Evolutionary conservation across 2,329 filamentous ascomycete species (phyloP), one percentile per base, ranked within the genome.

Genomic region (Exserohilum rostratum): DNA sequence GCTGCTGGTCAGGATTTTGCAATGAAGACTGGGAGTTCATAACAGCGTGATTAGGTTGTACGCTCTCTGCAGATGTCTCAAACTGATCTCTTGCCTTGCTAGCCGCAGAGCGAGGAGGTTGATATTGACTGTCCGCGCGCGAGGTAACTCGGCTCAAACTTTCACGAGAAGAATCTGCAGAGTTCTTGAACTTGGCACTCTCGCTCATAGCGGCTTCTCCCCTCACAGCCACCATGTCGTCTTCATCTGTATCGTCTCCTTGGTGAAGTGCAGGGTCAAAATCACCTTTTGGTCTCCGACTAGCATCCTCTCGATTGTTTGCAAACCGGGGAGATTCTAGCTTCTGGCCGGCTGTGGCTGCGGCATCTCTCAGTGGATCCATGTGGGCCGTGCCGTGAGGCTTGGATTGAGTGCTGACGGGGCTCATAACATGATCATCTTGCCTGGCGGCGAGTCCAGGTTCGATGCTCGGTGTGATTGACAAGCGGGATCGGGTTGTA

Each of bases 231-330:
- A 65, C 67, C 39, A 68, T 31, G 18, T 73, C 72, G 43, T 72
- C 69, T 27, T 75, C 70, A 27, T 70, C 69, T 3, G 66, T 70
- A 30, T 71, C 66, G 55, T 73, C 70, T 47, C 71, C 73, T 12
- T 67, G 66, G 25, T 71, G 65, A 15, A 62, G 65, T 15, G 39
- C 57, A 3, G 69, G 54, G 31, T 71, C 62, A 37, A 67, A 39
- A 39, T 72, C 67, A 22, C 60, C 64, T 20, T 60, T 62, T 11
- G 57, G 61, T 22, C 60, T 60, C n/a, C 65, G 64, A 27, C 59
- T 53, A 11, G 46, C 52, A 27, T 61, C 60, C 6, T 70, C 65
- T 17, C 63, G 64, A 6, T 45, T 55, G 1, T 62, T 49, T 1
- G 61, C 45, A 46, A 70, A 69, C 0, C 62, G 63, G 5, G 66